Evolutionary conservation across 179 eudicot species (phyloP), one percentile per base, ranked within the genome.

Genomic region (Silene coronaria): DNA sequence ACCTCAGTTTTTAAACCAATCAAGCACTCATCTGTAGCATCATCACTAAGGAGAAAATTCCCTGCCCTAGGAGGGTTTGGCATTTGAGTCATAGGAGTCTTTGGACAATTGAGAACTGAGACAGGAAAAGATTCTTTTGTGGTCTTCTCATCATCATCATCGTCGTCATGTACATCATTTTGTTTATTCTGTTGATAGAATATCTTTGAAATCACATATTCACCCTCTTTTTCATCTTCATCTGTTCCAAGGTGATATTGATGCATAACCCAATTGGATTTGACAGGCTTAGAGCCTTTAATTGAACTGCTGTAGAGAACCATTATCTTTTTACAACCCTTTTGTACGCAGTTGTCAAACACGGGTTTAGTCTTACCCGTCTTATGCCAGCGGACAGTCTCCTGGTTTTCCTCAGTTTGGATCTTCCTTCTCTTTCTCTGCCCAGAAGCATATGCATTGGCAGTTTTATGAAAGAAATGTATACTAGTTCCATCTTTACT

Each of bases 241-340:
- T 82, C 78, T 5, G 80, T 77, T 16, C 97, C 98, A 73, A 94
- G 67, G 81, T 94, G 98, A 83, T 94, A 94, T 70, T 94, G 98
- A 78, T 94, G 96, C 98, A 94, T 94, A 16, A 89, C 96, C 98
- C 98, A 94, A 61, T 92, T 86, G 2, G 89, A 86, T 74, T 89
- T 92, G 6, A 81, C 86, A 24, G 98, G 86, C 75, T 90, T 92
- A 14, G 88, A 84, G 24, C 96, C 92, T 57, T 81, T 86, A 26
- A 51, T 75, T 46, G 92, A 79, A 82, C 84, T 75, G 65, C 69
- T 78, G 58, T 94, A 92, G 3, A 94, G 91, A 77, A 94, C 98
- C 98, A 94, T 81, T 24, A 94, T 92, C 85, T 94, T 94, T 80
- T 94, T 92, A 71, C 81, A 90, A 4, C 98, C 98, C 76, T 84